These are phyloP conservation scores for Papiliotrema nemorosa DNA, from an alignment of 1,284 basidiomycete genomes.

Conservation along the genomic window DNA sequence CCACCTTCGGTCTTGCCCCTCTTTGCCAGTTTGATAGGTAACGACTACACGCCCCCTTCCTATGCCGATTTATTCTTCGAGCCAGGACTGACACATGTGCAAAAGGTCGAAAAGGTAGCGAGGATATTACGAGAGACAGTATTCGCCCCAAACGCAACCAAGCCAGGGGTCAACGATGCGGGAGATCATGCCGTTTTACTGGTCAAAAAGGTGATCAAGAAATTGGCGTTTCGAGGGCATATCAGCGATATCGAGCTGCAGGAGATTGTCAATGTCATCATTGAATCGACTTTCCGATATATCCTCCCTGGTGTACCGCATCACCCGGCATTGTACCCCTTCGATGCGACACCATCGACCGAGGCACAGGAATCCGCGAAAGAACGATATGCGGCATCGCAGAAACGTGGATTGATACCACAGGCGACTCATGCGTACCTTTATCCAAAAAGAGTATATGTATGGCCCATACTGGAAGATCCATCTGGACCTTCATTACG, in stretches of 20 bases:
- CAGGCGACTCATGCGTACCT: conserved; percentile 30
- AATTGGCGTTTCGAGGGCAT: conserved; percentile 30
- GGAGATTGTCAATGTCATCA: conserved; percentile 37
- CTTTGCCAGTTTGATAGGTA: conserved; percentile 78
- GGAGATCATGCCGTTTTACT: conserved; percentile 42
- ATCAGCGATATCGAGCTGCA: conserved; percentile 20
- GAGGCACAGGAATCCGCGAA: neutral
- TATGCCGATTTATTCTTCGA: conserved; percentile 38
- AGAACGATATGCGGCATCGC: neutral
- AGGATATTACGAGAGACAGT: conserved; percentile 38
- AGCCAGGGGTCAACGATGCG: conserved; percentile 16
- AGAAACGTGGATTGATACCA: neutral
- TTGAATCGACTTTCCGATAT: conserved; percentile 48
- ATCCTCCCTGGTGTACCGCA: conserved; percentile 29
- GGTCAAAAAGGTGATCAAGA: conserved; percentile 36
- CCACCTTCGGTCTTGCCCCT: conserved; percentile 72
- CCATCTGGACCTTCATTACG: conserved; percentile 25
- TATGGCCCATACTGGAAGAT: conserved; percentile 35
- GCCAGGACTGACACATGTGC: conserved; percentile 15
- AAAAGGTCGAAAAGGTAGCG: conserved; percentile 46
- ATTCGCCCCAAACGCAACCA: neutral
- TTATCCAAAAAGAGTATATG: conserved; percentile 36
- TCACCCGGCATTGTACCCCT: conserved; percentile 40
- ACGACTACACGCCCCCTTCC: conserved; percentile 66
- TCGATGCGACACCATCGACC: conserved; percentile 43